Base-by-base conservation (phyloP, 2,329 filamentous ascomycete species). In the Xylariaceae sp. region DNA sequence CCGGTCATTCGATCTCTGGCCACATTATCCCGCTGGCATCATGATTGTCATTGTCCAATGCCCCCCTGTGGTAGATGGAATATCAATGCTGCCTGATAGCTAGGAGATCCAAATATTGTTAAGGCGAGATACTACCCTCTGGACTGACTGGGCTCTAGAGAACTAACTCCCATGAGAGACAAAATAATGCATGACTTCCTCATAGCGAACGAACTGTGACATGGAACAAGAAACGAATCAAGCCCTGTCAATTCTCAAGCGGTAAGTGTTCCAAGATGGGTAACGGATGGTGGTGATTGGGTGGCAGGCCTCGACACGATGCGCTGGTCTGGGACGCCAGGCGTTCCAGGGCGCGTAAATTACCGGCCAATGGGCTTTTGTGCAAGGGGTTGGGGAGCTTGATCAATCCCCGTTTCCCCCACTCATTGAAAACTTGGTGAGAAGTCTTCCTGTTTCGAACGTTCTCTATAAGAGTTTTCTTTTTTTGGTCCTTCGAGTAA, bases 281-380 rank as follows among this genome's bases (percentile, higher is more conserved):
- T 33, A 62, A 57, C 56, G 60, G 58, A 58, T 28, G 61, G 39
- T 24, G 44, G 55, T 76, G 71, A 79, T 79, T 79, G 74, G 77
- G 47, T 49, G 60, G 55, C 53, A 60, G 46, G 49, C 45, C 60
- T 67, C 68, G 64, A 64, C 57, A 65, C 62, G 63, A 65, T 67
- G 63, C 61, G 67, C 64, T 66, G 65, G 53, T 66, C 64, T 68
- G 65, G 67, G 70, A 73, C 67, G 65, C 65, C 68, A 68, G 61
- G 64, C 65, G 65, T 76, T 74, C 72, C 73, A 74, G 71, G 76
- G 77, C 77, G 77, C 74, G 70, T 79, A 78, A 64, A 49, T 60
- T 26, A 33, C 52, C 21, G 47, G 56, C 60, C 57, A 60, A 60
- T 62, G n/a, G 23, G 11, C 16, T 17, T 26, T 14, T 31, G 12